Evolutionary conservation across 441 rosid genomes (phyloP), one percentile per base, ranked within the genome.

Genomic region (Adansonia grandidieri): DNA sequence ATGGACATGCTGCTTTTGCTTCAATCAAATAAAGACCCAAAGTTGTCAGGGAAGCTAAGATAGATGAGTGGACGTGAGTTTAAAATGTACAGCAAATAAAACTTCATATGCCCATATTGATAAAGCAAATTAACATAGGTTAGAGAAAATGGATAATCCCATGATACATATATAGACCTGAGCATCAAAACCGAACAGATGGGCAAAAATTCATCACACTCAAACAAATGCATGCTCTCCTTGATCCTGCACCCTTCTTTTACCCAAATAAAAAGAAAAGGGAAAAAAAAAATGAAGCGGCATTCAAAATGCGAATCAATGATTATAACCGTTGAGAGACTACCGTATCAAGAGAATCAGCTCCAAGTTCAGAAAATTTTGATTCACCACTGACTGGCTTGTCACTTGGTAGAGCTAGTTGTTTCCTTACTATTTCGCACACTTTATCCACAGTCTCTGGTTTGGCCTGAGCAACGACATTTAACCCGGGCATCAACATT

Each of bases 261-360:
- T 60, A 9, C 22, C 37, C 11, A 0, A 24, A 11, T 1, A 28
- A 13, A n/a, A 62, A 22, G 67, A 28, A 28, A 61, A 14, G 4
- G 51, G 7, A 17, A 51, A 28, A 28, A 28, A 28, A 5, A 50
- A 13, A 28, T 0, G 2, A 28, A 1, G 44, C 22, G 32, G 42
- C 10, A 63, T 9, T 62, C 14, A 63, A 24, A 47, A n/a, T n/a
- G n/a, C 9, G 9, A 14, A 4, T 9, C 19, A 37, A 62, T 32
- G 70, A 10, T 20, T 7, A 42, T 11, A 17, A 4, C 47, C 20
- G 14, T 28, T 28, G 32, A 28, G 32, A 28, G 63, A 24, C 10
- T 85, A 93, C 96, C 58, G 94, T 94, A 79, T 94, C 98, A 73
- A 92, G 94, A 78, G 98, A 94, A 87, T 94, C 98, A 44, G 97